These are phyloP conservation scores for Pochonia chlamydosporia DNA, from an alignment of 2,329 filamentous ascomycete genomes.

Conservation along the genomic window DNA sequence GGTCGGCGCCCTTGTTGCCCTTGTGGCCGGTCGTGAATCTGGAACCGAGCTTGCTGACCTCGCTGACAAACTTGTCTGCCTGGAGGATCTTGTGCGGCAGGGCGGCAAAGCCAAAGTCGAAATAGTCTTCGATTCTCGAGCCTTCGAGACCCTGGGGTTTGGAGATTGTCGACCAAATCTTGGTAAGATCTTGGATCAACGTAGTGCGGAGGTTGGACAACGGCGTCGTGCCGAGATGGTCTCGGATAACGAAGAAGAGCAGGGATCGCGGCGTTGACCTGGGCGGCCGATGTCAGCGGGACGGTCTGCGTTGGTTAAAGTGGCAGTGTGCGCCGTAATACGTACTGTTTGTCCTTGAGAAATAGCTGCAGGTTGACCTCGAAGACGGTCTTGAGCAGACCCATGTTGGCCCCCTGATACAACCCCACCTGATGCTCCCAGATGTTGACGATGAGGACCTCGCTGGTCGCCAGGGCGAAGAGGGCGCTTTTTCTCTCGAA, in stretches of 20 bases:
- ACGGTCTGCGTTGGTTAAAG: neutral
- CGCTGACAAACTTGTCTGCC: slow-evolving; percentile 79
- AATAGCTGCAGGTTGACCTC: slow-evolving; percentile 98
- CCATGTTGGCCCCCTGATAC: slow-evolving; percentile 99
- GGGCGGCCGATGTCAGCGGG: neutral
- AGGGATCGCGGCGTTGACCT: slow-evolving; percentile 85
- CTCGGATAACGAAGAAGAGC: slow-evolving; percentile 97
- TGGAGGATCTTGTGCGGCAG: slow-evolving; percentile 96
- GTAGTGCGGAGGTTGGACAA: slow-evolving; percentile 86
- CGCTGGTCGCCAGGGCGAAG: slow-evolving; percentile 93
- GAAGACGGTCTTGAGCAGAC: slow-evolving; percentile 94
- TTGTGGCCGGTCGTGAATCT: slow-evolving; percentile 80
- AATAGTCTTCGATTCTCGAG: slow-evolving; percentile 92
- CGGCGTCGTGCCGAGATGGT: slow-evolving; percentile 89
- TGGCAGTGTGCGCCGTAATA: neutral
- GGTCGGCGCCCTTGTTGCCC: slow-evolving; percentile 61
- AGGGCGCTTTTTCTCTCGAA: slow-evolving; percentile 98
- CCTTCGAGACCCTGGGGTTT: slow-evolving; percentile 86
- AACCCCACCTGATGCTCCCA: slow-evolving; percentile 98
- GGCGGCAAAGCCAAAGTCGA: slow-evolving; percentile 95
- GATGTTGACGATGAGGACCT: slow-evolving; percentile 97
- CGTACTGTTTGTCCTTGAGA: slow-evolving; percentile 87
- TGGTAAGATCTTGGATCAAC: slow-evolving; percentile 79
- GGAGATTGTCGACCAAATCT: slow-evolving; percentile 88
- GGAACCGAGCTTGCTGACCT: slow-evolving; percentile 72